phyloP scores from a whole-genome alignment of 2,329 filamentous ascomycete species.

The Rachicladosporium sp. region DNA sequence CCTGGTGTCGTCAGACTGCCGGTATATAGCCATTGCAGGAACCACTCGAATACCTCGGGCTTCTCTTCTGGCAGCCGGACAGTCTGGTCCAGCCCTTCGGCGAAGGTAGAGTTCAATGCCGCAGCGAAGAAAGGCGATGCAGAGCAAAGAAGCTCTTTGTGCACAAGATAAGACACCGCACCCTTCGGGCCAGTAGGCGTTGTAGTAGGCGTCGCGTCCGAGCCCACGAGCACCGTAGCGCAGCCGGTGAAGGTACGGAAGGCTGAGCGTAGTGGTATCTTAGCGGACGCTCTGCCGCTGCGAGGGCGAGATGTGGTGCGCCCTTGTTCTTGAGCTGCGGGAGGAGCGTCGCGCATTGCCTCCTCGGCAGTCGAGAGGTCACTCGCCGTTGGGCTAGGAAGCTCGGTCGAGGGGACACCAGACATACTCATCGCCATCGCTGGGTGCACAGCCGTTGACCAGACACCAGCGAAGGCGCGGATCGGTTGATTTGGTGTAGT shows the following conservation, averaged over 20 bases:
- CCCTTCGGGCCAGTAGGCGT: slow-evolving; percentile 8
- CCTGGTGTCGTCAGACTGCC: slow-evolving; percentile 21
- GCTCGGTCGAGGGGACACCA: slow-evolving; percentile 16
- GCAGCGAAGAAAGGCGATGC: slow-evolving; percentile 40
- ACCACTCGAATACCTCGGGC: slow-evolving; percentile 36
- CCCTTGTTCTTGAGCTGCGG: not conserved
- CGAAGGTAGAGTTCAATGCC: slow-evolving; percentile 35
- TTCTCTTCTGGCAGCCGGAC: slow-evolving; percentile 34
- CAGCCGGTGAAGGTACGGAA: slow-evolving; percentile 30
- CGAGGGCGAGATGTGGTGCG: slow-evolving; percentile 1
- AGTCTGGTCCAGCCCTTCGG: slow-evolving; percentile 30
- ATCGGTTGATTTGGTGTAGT: slow-evolving; percentile 7
- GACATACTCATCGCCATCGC: slow-evolving; percentile 10
- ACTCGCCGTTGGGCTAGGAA: slow-evolving; percentile 17
- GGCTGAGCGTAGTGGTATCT: slow-evolving; percentile 24
- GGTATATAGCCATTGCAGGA: slow-evolving; percentile 41
- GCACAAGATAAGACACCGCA: slow-evolving; percentile 31
- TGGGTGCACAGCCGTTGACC: slow-evolving; percentile 4
- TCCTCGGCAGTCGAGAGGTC: slow-evolving; percentile 3
- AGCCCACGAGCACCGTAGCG: slow-evolving; percentile 29
- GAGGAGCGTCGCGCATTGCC: too few relatives aligned
- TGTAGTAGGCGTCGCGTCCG: slow-evolving; percentile 11
- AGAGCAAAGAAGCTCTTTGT: slow-evolving; percentile 35
- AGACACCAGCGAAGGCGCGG: slow-evolving; percentile 4
- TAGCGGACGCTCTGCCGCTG: slow-evolving; percentile 14